Evolutionary conservation across 192 early-diverging fungal genomes (phyloP), one percentile per base, ranked within the genome.

Genomic region (Backusella parvicylindrica): DNA sequence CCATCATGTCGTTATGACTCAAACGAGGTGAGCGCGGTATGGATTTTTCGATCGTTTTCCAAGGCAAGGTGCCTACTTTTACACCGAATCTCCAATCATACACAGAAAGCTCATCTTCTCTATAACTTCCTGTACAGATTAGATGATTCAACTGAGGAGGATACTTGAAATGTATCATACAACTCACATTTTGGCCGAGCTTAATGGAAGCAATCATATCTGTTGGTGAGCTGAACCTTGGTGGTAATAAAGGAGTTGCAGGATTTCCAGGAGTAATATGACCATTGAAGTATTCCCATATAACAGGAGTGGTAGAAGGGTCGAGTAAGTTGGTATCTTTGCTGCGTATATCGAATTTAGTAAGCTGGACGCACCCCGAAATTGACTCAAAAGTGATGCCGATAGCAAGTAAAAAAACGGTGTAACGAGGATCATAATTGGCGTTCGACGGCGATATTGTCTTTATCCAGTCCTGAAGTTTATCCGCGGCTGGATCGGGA

Each of bases 21-120:
- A 60, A 60, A 60, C 4, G 53, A 60, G 53, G 53, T 23, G 49
- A 50, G 49, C 18, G 49, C 6, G 53, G 21, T 28, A 60, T 1
- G 2, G 53, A 60, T 28, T 26, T 60, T 6, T 23, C 26, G 2
- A 28, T 26, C 1, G 53, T 11, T 60, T 60, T 73, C 77, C 79
- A 76, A 30, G 79, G 79, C 43, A 81, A 63, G 0, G 68, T 74
- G 0, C 79, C 79, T 13, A 76, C 72, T 49, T 73, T 76, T 7
- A 77, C 43, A 12, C 79, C 79, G 66, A 77, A 76, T 16, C 79
- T 72, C 79, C 79, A 81, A 53, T 81, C 79, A 30, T 71, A 81
- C 9, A 81, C 47, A 16, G 79, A 69, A 12, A 81, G 47, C 6
- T 81, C 76, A 37, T 74, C 76, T 15, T 70, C 70, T 40, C 64